A percentile compares a stretch with the other conserved stretches of the same genome.
Evolutionary conservation across 495 filamentous ascomycete genomes (phyloP).

Genomic region (Glonium stellatum): DNA sequence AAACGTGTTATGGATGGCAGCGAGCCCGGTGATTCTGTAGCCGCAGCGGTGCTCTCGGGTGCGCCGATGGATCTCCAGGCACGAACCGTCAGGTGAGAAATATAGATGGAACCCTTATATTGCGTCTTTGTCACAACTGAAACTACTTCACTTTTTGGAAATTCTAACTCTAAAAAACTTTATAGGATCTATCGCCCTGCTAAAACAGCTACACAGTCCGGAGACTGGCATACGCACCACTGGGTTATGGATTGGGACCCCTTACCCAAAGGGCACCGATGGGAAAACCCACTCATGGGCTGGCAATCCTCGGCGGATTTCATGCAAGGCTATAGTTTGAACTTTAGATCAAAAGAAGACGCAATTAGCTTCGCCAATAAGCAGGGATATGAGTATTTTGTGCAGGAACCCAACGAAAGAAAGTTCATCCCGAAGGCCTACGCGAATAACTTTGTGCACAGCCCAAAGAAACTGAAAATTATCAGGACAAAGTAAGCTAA

Average conservation of each 20-base stretch:
- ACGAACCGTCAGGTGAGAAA: constrained; percentile 75
- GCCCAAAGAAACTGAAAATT: constrained; percentile 77
- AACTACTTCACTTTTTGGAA: background rate
- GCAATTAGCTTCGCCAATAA: constrained; percentile 94
- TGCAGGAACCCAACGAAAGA: constrained; percentile 90
- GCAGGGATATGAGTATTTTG: constrained; percentile 98
- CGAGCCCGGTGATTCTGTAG: constrained; percentile 65
- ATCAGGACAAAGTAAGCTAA: constrained; percentile 73
- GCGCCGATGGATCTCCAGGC: constrained; percentile 91
- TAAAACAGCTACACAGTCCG: constrained; percentile 92
- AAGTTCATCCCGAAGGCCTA: constrained; percentile 86
- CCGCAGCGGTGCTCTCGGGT: constrained; percentile 82
- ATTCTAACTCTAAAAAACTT: background rate
- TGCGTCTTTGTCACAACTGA: too few species aligned
- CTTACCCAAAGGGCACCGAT: constrained; percentile 76
- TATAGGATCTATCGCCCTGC: constrained; percentile 77
- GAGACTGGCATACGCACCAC: constrained; percentile 68
- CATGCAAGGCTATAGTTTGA: constrained; percentile 85
- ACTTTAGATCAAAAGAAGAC: constrained; percentile 91
- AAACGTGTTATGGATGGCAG: constrained; percentile 83
- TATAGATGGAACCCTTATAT: too few species aligned
- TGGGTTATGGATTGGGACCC: constrained; percentile 99
- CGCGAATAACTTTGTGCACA: constrained; percentile 89
- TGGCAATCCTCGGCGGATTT: constrained; percentile 94
- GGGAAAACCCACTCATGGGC: constrained; percentile 97